Conservation (phyloP, 306 rosid species). For the Gillenia trifoliata region DNA sequence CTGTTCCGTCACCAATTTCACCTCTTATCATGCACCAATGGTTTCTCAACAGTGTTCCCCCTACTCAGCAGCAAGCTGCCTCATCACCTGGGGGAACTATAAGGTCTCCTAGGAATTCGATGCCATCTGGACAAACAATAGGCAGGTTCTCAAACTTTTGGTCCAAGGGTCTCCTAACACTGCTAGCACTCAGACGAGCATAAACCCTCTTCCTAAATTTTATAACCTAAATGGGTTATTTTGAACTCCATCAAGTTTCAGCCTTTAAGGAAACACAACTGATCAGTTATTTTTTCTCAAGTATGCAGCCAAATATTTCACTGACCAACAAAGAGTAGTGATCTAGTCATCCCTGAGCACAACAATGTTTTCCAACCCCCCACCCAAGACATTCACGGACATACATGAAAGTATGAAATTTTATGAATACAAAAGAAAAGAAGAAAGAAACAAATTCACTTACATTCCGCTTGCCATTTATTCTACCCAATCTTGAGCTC, state of each 20-base stretch:
- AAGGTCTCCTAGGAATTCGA: background rate
- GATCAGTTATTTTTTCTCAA: background rate
- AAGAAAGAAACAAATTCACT: conserved; percentile 19
- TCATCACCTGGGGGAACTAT: background rate
- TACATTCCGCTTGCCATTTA: conserved; percentile 75
- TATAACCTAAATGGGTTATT: background rate
- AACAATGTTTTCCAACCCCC: background rate
- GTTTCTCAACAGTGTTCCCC: background rate
- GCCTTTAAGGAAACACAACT: background rate
- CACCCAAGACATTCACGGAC: background rate
- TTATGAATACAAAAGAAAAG: background rate
- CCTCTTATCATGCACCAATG: background rate
- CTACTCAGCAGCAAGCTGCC: background rate
- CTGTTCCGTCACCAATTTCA: background rate
- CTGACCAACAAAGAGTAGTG: background rate
- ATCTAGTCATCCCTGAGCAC: background rate
- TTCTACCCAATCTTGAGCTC: conserved; percentile 77
- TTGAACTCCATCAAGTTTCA: background rate
- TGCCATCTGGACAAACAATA: background rate
- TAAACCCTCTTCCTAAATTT: background rate
- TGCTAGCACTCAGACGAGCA: background rate
- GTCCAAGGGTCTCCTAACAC: background rate
- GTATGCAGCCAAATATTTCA: background rate
- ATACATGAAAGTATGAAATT: background rate
- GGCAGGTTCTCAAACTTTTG: background rate